These are phyloP conservation scores for Candida chauliodis DNA, from an alignment of 805 yeast species.

Conservation along the genomic window DNA sequence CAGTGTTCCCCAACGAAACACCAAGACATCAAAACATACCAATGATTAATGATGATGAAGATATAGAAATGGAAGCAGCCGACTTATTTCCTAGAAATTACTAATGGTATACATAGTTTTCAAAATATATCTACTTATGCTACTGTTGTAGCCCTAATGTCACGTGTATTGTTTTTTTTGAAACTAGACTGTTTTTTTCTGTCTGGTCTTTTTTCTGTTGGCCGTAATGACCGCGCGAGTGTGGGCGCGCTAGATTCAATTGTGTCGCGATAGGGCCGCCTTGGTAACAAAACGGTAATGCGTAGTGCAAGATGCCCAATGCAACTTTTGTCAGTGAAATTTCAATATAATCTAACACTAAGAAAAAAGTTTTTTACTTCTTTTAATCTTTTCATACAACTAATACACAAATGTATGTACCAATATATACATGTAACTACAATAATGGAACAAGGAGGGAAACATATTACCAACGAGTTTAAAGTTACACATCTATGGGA, in stretches of 20 bases:
- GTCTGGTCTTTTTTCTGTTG: too few relatives aligned
- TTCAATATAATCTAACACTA: neutral
- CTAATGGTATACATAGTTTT: neutral
- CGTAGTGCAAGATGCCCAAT: neutral
- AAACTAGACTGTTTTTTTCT: too few relatives aligned
- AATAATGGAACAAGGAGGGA: neutral
- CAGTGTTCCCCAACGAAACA: conserved; percentile 32
- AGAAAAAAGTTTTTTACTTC: conserved; percentile 6
- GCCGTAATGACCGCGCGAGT: too few relatives aligned
- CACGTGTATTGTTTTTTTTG: conserved; percentile 1
- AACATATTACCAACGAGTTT: too few relatives aligned
- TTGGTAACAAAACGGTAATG: too few relatives aligned
- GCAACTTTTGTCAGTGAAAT: neutral
- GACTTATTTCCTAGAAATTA: conserved; percentile 21
- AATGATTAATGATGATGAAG: conserved; percentile 24
- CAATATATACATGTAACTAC: too few relatives aligned
- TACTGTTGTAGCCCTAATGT: conserved; percentile 1
- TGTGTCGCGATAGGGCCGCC: too few relatives aligned
- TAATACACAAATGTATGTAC: conserved; percentile 7
- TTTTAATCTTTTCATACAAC: conserved; percentile 5
- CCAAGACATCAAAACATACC: conserved; percentile 10
- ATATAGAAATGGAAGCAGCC: conserved; percentile 30
- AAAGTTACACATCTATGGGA: too few relatives aligned
- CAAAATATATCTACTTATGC: neutral
- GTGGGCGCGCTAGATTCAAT: too few relatives aligned